A percentile compares a stretch with the other conserved stretches of the same genome.
These are phyloP conservation scores for Talaromyces sp. DNA, from an alignment of 2,329 filamentous ascomycete genomes.

Conservation along the genomic window DNA sequence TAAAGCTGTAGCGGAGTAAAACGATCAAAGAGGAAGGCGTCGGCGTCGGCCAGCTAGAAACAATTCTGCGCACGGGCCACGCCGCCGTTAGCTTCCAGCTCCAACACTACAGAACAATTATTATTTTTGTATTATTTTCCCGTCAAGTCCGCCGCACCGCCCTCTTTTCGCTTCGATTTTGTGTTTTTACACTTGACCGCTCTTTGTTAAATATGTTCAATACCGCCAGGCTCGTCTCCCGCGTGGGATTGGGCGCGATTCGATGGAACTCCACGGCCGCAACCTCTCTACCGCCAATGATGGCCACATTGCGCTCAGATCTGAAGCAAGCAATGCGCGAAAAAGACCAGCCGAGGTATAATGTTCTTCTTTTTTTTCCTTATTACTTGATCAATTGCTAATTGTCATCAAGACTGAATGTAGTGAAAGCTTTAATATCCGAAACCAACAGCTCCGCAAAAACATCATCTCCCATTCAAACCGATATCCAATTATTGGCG, in stretches of 20 bases:
- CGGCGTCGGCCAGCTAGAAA: constrained; percentile 16
- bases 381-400: neutral
- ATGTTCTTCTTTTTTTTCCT: constrained; percentile 14
- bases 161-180: neutral
- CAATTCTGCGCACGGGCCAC: constrained; percentile 35
- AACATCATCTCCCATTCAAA: constrained; percentile 39
- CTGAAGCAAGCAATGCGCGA: constrained; percentile 46
- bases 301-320: constrained; percentile 40
- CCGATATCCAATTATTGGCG: constrained; percentile 42
- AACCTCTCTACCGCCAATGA: constrained; percentile 35
- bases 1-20: neutral
- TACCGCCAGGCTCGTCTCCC: constrained; percentile 22
- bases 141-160: neutral
- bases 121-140: neutral
- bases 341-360: constrained; percentile 40
- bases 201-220: constrained; percentile 25
- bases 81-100: constrained; percentile 10
- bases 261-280: constrained; percentile 37
- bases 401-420: constrained; percentile 33
- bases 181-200: neutral
- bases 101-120: neutral
- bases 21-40: constrained; percentile 3
- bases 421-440: constrained; percentile 44
- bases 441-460: constrained; percentile 47
- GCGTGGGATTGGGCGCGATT: constrained; percentile 22